Evolutionary conservation across 2,329 filamentous ascomycete genomes (phyloP), one percentile per base, ranked within the genome.

Genomic region (Xylaria hypoxylon): DNA sequence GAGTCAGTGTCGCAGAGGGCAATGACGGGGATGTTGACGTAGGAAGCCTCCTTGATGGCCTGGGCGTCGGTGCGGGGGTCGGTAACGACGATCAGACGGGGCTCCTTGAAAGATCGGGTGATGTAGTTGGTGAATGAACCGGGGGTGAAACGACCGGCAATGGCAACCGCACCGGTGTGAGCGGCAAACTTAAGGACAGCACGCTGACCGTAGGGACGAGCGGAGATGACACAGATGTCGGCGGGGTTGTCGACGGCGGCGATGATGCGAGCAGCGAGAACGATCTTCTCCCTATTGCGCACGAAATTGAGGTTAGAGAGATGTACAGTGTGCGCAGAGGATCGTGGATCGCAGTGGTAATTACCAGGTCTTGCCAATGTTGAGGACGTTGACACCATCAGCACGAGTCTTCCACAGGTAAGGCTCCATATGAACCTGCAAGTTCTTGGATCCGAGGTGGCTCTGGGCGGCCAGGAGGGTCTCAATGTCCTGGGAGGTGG

Each of bases 61-160:
- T 99, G 96, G 82, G 96, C 93, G 80, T 99, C 96, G 87, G 96
- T 99, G 86, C 96, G 95, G 79, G 96, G 96, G 85, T 99, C 96
- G 86, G 96, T 99, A 80, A 99, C 96, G 83, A 99, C 90, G 85
- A 99, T 98, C 81, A 99, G 89, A 84, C 96, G 96, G 81, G 96
- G 96, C 89, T 99, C 96, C 91, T 97, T 97, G 94, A 99, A 99
- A 74, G 96, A 98, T 81, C 96, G 95, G 85, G 96, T 99, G 92
- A 99, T 99, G 92, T 99, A 99, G 91, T 99, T 99, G 89, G 96
- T 99, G 92, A 99, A 99, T 85, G 95, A 97, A 92, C 96, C 96
- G 83, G 96, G 96, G 81, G 96, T 99, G 92, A 99, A 99, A 83
- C 96, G 96, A 87, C 96, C 96, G 80, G 96, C 96, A 80, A 99